phyloP scores from a whole-genome alignment of 2,329 filamentous ascomycete species.

The Penicillium rolfsii region DNA sequence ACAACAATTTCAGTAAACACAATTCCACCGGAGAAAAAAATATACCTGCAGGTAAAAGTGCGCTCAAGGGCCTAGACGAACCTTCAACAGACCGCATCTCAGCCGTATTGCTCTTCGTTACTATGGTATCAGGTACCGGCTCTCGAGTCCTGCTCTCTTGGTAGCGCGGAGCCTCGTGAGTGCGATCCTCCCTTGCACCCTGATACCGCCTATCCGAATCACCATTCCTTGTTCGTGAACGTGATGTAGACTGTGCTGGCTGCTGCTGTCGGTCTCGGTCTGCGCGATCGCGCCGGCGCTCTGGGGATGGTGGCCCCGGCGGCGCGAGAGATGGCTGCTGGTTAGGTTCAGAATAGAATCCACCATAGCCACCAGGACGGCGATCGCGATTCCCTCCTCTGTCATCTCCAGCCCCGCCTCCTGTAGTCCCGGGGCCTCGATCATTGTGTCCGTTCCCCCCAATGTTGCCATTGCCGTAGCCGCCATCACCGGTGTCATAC shows the following conservation, averaged over 20 bases:
- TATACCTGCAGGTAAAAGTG: neutral
- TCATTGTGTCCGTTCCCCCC: conserved; percentile 40
- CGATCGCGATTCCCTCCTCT: conserved; percentile 35
- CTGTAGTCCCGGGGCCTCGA: conserved; percentile 22
- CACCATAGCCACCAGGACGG: conserved; percentile 50
- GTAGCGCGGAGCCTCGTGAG: conserved; percentile 30
- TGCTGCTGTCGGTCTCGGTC: conserved; percentile 36
- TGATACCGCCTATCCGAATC: conserved; percentile 34
- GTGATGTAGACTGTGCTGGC: conserved; percentile 34
- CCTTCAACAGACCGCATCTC: conserved; percentile 45
- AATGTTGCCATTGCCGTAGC: conserved; percentile 37
- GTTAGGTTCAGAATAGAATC: conserved; percentile 43
- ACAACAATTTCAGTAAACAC: conserved; percentile 11
- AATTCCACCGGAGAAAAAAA: no score
- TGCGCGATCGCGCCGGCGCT: conserved; percentile 37
- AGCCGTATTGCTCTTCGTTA: conserved; percentile 18
- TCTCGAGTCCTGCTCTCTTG: conserved; percentile 28
- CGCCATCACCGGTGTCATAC: conserved; percentile 40
- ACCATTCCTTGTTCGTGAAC: conserved; percentile 40
- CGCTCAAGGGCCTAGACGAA: conserved; percentile 15
- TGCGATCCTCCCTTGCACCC: conserved; percentile 32
- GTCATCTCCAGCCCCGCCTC: conserved; percentile 13
- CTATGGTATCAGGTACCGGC: conserved; percentile 22
- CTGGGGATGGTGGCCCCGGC: conserved; percentile 33
- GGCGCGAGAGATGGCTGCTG: conserved; percentile 34